These are phyloP conservation scores for Calonectria leucothoes DNA, from an alignment of 2,329 filamentous ascomycete genomes.

Conservation along the genomic window DNA sequence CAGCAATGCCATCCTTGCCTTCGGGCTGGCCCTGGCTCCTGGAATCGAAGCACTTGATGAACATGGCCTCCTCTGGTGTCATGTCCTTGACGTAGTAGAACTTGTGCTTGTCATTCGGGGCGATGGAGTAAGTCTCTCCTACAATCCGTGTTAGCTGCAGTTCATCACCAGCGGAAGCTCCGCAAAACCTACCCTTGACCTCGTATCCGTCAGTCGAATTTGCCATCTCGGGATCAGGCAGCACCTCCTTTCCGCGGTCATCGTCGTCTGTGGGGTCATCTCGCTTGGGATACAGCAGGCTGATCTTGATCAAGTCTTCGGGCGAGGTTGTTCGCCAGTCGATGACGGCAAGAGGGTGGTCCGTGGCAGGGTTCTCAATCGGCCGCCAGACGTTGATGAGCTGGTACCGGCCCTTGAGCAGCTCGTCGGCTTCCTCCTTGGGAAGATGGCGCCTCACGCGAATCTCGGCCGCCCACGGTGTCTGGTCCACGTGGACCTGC, in stretches of 20 bases:
- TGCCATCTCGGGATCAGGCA: slow-evolving; percentile 27
- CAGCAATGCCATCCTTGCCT: slow-evolving; percentile 32
- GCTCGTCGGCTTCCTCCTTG: slow-evolving; percentile 52
- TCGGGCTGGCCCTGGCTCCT: slow-evolving; percentile 38
- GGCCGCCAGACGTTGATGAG: slow-evolving; percentile 63
- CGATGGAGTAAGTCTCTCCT: slow-evolving; percentile 36
- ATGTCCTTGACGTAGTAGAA: slow-evolving; percentile 43
- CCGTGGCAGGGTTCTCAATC: slow-evolving; percentile 40
- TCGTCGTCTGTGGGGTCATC: slow-evolving; percentile 32
- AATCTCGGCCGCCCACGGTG: slow-evolving; percentile 68
- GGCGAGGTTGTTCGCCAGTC: slow-evolving; percentile 39
- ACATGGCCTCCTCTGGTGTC: slow-evolving; percentile 42
- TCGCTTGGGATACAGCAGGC: slow-evolving; percentile 39
- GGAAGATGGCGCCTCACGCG: slow-evolving; percentile 72
- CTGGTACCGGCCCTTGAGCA: slow-evolving; percentile 56
- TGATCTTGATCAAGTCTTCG: slow-evolving; percentile 37
- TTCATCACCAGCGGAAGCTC: background rate
- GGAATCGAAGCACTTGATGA: slow-evolving; percentile 44
- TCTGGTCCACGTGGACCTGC: slow-evolving; percentile 80
- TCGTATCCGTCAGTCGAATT: slow-evolving; percentile 36
- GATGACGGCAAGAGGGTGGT: slow-evolving; percentile 39
- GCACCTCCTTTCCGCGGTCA: slow-evolving; percentile 39
- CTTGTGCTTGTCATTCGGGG: slow-evolving; percentile 33
- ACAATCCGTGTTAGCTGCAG: background rate
- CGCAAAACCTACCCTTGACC: slow-evolving; percentile 25